phyloP scores from a whole-genome alignment of 352 stramenopile genomes.

The Aphanomyces cochlioides region DNA sequence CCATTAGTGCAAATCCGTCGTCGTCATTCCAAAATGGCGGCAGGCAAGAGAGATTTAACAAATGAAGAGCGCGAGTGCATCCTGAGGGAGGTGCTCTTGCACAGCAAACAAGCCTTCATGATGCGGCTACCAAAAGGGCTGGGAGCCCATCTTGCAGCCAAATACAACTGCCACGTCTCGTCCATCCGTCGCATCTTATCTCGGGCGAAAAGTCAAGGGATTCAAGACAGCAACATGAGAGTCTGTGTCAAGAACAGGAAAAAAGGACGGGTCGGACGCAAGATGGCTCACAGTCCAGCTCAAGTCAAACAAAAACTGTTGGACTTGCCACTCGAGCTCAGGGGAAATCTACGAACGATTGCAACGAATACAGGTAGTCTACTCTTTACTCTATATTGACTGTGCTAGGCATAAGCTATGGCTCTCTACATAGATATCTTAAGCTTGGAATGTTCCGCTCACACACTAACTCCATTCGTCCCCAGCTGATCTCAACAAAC shows the following conservation, averaged over 20 bases:
- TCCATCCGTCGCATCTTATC: background rate
- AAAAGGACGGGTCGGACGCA: background rate
- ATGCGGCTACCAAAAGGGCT: background rate
- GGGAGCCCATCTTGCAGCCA: background rate
- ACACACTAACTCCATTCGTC: background rate
- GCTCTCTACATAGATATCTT: background rate
- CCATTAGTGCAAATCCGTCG: background rate
- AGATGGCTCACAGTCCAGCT: background rate
- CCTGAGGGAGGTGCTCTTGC: background rate
- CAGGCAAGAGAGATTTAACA: background rate
- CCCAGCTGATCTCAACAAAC: background rate
- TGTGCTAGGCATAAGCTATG: background rate
- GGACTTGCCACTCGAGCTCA: background rate
- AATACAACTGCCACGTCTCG: slow-evolving; percentile 2
- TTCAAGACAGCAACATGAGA: background rate
- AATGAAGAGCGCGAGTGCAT: slow-evolving; percentile 7
- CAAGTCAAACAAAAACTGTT: slow-evolving; percentile 1
- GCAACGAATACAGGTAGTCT: background rate
- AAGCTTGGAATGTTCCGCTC: slow-evolving; percentile 9
- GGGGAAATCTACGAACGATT: background rate
- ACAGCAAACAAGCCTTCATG: background rate
- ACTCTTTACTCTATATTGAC: background rate
- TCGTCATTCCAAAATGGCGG: background rate
- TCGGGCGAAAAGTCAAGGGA: background rate
- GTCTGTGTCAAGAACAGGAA: background rate